Evolutionary conservation across 805 yeast genomes (phyloP).

Genomic region (Spathaspora arborariae): DNA sequence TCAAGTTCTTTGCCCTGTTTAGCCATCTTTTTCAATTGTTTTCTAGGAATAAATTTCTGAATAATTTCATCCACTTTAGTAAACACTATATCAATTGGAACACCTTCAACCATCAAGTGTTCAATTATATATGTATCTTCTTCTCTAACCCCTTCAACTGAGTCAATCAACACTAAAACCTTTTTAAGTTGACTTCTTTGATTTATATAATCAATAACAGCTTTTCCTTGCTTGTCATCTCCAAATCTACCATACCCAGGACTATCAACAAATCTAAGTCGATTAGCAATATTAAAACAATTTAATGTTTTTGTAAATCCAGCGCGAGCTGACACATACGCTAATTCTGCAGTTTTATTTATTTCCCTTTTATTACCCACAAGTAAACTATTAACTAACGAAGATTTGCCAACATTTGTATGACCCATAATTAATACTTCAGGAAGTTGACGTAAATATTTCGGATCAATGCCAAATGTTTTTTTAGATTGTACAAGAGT

Average conservation of each 20-base stretch:
- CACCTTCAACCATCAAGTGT: conserved; percentile 49
- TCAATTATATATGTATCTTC: conserved; percentile 54
- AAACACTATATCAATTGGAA: conserved; percentile 69
- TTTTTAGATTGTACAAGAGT: conserved; percentile 15
- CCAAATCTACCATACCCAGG: conserved; percentile 90
- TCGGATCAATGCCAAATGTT: conserved; percentile 33
- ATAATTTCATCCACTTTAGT: conserved; percentile 68
- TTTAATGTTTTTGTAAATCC: conserved; percentile 65
- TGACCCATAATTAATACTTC: conserved; percentile 77
- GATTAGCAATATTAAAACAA: conserved; percentile 63
- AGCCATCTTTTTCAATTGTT: conserved; percentile 2
- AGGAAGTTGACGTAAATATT: conserved; percentile 42
- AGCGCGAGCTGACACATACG: conserved; percentile 51
- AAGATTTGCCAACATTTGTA: conserved; percentile 85
- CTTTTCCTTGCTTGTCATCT: conserved; percentile 60
- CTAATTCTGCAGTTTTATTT: conserved; percentile 28
- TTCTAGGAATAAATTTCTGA: conserved; percentile 15
- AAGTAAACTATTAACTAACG: conserved; percentile 61
- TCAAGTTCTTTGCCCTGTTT: conserved; percentile 3
- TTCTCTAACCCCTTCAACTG: conserved; percentile 53
- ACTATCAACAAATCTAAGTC: conserved; percentile 68
- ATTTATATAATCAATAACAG: conserved; percentile 59
- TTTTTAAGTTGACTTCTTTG: conserved; percentile 51
- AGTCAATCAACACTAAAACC: conserved; percentile 60
- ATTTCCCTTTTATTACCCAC: conserved; percentile 27